phyloP scores from a whole-genome alignment of 768 basidiomycete genomes.

The Coprinopsis marcescibilis region DNA sequence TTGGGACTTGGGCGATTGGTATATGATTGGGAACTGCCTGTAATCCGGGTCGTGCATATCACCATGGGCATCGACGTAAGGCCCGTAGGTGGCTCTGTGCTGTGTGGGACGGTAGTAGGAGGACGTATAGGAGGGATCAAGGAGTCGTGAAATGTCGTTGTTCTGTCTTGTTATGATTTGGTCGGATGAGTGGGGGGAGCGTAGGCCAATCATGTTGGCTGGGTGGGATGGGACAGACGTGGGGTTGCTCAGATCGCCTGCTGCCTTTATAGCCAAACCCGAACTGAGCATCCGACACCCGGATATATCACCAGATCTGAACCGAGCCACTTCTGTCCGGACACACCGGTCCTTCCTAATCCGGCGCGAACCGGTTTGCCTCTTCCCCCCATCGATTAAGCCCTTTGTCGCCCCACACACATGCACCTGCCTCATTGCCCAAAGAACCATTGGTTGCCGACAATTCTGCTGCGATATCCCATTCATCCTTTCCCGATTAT shows the following conservation, averaged over 20 bases:
- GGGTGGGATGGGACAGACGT: not conserved
- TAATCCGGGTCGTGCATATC: conserved; percentile 17
- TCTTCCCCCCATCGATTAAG: not conserved
- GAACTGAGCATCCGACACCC: not conserved
- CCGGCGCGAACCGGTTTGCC: conserved; percentile 1
- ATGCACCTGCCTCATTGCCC: not conserved
- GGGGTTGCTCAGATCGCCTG: not conserved
- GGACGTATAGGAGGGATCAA: conserved; percentile 16
- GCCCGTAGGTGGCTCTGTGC: conserved; percentile 1
- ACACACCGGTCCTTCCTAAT: not conserved
- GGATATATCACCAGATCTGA: not conserved
- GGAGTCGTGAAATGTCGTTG: conserved; percentile 13
- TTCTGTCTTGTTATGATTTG: conserved; percentile 1
- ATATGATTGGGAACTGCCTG: conserved; percentile 14
- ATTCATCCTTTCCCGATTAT: conserved; percentile 1
- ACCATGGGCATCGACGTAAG: conserved; percentile 16
- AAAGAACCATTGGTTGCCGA: not conserved
- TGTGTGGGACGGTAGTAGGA: conserved; percentile 5
- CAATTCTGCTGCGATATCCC: not conserved
- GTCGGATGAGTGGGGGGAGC: conserved; percentile 2
- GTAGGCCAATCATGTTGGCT: conserved; percentile 8
- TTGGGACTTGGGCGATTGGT: not conserved
- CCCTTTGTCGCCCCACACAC: not conserved
- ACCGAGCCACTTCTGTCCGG: not conserved
- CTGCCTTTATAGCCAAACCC: conserved; percentile 4